Evolutionary conservation across 495 filamentous ascomycete genomes (phyloP).

Genomic region (Astrothelium subdiscretum): DNA sequence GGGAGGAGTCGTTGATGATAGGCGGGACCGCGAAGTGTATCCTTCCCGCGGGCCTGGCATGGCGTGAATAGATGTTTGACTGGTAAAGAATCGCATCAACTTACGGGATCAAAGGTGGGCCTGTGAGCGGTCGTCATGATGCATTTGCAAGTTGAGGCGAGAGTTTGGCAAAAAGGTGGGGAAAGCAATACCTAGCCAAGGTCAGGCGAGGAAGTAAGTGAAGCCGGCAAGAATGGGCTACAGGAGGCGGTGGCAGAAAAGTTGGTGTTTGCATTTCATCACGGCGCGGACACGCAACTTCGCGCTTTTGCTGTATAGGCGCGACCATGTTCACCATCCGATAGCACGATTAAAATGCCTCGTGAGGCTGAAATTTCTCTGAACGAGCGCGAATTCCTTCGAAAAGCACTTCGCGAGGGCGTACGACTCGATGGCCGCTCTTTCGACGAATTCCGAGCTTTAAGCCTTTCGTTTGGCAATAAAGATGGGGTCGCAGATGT

Average conservation of each 20-base stretch:
- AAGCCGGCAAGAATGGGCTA: too few species aligned
- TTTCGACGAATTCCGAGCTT: conserved; percentile 62
- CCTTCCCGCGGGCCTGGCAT: conserved; percentile 79
- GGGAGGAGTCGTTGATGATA: conserved; percentile 95
- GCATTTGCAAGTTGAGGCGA: not conserved
- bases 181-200: not conserved
- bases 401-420: conserved; percentile 45
- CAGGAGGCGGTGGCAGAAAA: conserved; percentile 2
- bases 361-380: conserved; percentile 55
- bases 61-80: conserved; percentile 16
- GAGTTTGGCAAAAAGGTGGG: not conserved
- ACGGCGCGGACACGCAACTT: too few species aligned
- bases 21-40: conserved; percentile 82
- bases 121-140: conserved; percentile 50
- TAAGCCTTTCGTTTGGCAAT: conserved; percentile 73
- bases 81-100: not conserved
- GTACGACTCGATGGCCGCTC: conserved; percentile 72
- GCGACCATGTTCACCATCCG: not conserved
- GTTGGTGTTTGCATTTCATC: not conserved
- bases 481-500: conserved; percentile 89
- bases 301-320: not conserved
- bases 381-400: conserved; percentile 34
- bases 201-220: not conserved
- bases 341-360: conserved; percentile 49
- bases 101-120: conserved; percentile 87